Percentiles rank a stretch among this genome's conserved stretches.
These are phyloP conservation scores for Daldinia childiae DNA, from an alignment of 495 filamentous ascomycete species.

Conservation along the genomic window DNA sequence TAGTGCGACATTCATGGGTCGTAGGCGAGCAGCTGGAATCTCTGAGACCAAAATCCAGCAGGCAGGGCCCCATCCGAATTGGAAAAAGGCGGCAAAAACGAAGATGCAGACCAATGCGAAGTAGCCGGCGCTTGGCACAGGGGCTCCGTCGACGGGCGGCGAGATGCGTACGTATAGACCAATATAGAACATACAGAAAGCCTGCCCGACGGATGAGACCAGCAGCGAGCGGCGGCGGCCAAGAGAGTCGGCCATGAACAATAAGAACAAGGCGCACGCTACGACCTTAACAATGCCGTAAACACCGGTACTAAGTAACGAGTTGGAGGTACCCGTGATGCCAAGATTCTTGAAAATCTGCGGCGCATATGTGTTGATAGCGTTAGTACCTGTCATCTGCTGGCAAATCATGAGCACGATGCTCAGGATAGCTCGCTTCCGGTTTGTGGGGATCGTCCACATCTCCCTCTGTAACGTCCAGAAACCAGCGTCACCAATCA, in stretches of 20 bases:
- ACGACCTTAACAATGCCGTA: constrained; percentile 71
- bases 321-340: constrained; percentile 59
- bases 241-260: constrained; percentile 76
- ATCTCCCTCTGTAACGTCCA: constrained; percentile 75
- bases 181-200: constrained; percentile 79
- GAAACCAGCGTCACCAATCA: constrained; percentile 69
- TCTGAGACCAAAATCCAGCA: constrained; percentile 82
- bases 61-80: constrained; percentile 81
- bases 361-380: constrained; percentile 75
- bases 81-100: constrained; percentile 78
- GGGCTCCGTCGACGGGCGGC: constrained; percentile 62
- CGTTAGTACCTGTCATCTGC: constrained; percentile 74
- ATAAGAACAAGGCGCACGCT: constrained; percentile 66
- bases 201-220: constrained; percentile 76
- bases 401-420: constrained; percentile 76
- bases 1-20: constrained; percentile 74
- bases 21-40: constrained; percentile 76
- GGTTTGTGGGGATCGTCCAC: constrained; percentile 72
- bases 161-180: constrained; percentile 80
- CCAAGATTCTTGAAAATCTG: constrained; percentile 73
- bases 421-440: constrained; percentile 68
- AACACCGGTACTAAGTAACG: constrained; percentile 70
- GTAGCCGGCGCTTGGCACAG: constrained; percentile 60
- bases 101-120: constrained; percentile 76
- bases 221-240: constrained; percentile 76